Evolutionary conservation across 306 rosid species (phyloP).

Genomic region (Quercus variabilis): DNA sequence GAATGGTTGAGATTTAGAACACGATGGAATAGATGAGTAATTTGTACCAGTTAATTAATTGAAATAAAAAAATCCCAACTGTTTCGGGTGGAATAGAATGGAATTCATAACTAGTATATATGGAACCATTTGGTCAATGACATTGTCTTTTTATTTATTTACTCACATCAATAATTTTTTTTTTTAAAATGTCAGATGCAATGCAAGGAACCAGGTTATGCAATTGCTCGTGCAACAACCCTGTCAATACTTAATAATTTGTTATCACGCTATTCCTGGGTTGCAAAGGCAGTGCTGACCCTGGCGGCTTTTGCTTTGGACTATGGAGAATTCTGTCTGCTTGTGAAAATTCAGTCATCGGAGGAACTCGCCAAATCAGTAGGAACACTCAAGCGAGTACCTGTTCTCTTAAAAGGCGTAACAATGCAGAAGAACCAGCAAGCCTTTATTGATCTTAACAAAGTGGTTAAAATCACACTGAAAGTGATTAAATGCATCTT

Average conservation of each 20-base stretch:
- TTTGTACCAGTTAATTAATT: no score
- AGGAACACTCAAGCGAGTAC: slow-evolving; percentile 47
- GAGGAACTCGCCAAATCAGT: slow-evolving; percentile 59
- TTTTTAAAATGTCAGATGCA: not conserved
- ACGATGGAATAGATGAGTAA: no score
- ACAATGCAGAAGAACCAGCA: slow-evolving; percentile 38
- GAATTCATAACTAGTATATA: no score
- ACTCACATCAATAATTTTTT: no score
- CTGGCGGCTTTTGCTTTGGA: slow-evolving; percentile 62
- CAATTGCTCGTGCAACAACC: not conserved
- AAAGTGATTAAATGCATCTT: slow-evolving; percentile 47
- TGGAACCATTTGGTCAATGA: no score
- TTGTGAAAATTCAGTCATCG: slow-evolving; percentile 37
- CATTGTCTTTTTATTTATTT: no score
- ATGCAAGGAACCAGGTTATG: not conserved
- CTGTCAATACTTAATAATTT: not conserved
- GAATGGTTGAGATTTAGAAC: no score
- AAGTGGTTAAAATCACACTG: slow-evolving; percentile 37
- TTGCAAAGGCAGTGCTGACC: slow-evolving; percentile 68
- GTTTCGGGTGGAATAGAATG: no score
- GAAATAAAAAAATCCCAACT: no score
- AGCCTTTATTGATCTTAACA: slow-evolving; percentile 44
- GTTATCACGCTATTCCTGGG: slow-evolving; percentile 50
- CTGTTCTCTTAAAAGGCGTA: slow-evolving; percentile 29
- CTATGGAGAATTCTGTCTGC: slow-evolving; percentile 69